A percentile compares a stretch with the other conserved stretches of the same genome.
Evolutionary conservation across 2,329 filamentous ascomycete genomes (phyloP).

Genomic region (Tothia fuscella): DNA sequence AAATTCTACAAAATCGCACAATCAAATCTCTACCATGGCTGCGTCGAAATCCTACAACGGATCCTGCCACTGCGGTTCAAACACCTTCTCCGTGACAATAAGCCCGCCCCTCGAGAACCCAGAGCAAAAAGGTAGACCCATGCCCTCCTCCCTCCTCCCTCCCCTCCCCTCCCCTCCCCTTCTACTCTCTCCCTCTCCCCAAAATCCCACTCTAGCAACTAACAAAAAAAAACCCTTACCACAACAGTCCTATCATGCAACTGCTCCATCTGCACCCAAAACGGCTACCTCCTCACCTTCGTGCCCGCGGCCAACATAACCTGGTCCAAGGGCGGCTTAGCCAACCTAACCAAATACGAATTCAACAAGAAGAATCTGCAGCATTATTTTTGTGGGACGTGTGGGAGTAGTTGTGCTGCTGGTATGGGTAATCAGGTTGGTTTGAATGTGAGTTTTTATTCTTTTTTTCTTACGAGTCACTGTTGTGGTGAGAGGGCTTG

Average conservation of each 20-base stretch:
- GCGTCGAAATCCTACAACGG: constrained; percentile 9
- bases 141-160: not conserved
- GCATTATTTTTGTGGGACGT: constrained; percentile 22
- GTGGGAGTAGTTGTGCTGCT: constrained; percentile 19
- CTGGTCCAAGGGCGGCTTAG: constrained; percentile 5
- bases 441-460: constrained; percentile 21
- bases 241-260: constrained; percentile 7
- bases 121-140: not conserved
- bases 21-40: not conserved
- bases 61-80: constrained; percentile 12
- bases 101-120: constrained; percentile 6
- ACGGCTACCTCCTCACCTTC: constrained; percentile 9
- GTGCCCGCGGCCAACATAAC: constrained; percentile 1
- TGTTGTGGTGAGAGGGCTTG: not conserved
- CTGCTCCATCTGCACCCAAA: constrained; percentile 12
- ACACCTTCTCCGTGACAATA: constrained; percentile 6
- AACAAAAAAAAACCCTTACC: too few species aligned
- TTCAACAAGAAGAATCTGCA: constrained; percentile 17
- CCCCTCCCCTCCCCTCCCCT: not conserved
- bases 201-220: not conserved
- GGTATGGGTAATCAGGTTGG: constrained; percentile 12
- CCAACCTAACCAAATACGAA: constrained; percentile 16
- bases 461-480: not conserved
- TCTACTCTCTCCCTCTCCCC: not conserved
- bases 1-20: not conserved